Evolutionary conservation across 1,284 basidiomycete species (phyloP).

Genomic region (Porogramme epimiltina): DNA sequence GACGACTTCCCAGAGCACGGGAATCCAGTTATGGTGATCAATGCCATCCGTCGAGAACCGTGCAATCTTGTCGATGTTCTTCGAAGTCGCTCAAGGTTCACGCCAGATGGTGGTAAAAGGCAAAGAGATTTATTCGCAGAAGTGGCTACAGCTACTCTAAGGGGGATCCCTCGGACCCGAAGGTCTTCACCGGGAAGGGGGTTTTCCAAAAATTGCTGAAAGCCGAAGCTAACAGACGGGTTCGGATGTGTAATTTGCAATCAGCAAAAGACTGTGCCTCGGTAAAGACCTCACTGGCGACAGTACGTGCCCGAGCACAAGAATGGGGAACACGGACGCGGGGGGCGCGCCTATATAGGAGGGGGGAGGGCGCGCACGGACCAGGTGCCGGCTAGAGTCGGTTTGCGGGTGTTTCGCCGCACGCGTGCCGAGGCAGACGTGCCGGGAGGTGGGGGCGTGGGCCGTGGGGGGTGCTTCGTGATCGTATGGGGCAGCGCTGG

Average conservation of each 20-base stretch:
- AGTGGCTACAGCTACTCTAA: constrained; percentile 3
- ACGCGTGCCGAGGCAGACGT: no score
- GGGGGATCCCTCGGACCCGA: constrained; percentile 16
- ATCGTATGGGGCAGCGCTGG: no score
- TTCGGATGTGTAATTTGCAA: constrained; percentile 76
- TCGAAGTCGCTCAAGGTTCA: not conserved
- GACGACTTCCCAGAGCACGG: constrained; percentile 87
- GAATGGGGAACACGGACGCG: constrained; percentile 45
- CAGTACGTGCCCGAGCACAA: constrained; percentile 89
- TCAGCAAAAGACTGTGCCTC: constrained; percentile 84
- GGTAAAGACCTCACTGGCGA: constrained; percentile 91
- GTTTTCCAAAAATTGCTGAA: constrained; percentile 39
- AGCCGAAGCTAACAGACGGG: constrained; percentile 39
- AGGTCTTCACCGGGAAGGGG: constrained; percentile 19
- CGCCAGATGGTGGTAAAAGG: constrained; percentile 8
- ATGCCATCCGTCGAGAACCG: constrained; percentile 65
- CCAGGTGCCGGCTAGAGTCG: constrained; percentile 5
- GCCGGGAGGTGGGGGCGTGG: no score
- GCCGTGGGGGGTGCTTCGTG: no score
- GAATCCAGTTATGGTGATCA: constrained; percentile 90
- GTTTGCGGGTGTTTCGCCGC: constrained; percentile 9
- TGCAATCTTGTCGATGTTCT: not conserved
- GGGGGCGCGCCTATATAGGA: constrained; percentile 12
- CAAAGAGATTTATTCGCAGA: constrained; percentile 16
- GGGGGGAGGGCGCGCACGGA: constrained; percentile 15